phyloP scores from a whole-genome alignment of 2,329 filamentous ascomycete species.

The Hypoxylon sp. region DNA sequence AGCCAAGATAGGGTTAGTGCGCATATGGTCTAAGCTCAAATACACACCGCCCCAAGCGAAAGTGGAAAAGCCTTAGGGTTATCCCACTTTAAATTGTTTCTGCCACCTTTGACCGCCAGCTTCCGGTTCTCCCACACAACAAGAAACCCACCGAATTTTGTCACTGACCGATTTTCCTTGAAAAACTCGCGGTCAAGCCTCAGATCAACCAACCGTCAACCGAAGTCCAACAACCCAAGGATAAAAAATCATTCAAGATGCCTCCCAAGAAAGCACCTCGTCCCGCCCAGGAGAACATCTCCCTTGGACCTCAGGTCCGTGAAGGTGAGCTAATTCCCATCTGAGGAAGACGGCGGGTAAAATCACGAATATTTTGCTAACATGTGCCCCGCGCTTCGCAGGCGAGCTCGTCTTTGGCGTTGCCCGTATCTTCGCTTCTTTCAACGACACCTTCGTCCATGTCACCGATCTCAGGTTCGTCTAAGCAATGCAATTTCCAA shows the following conservation, averaged over 20 bases:
- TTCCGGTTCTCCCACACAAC: slow-evolving; percentile 35
- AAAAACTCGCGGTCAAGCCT: slow-evolving; percentile 42
- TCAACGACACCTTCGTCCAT: slow-evolving; percentile 96
- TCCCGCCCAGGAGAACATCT: slow-evolving; percentile 96
- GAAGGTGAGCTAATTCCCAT: slow-evolving; percentile 76
- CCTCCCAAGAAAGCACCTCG: slow-evolving; percentile 91
- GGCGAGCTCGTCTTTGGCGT: slow-evolving; percentile 98
- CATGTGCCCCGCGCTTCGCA: slow-evolving; percentile 56
- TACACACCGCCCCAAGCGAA: slow-evolving; percentile 41
- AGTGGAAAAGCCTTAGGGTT: slow-evolving; percentile 48
- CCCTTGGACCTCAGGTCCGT: slow-evolving; percentile 94
- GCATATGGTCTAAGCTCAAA: slow-evolving; percentile 28
- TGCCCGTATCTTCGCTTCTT: slow-evolving; percentile 97
- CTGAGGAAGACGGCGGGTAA: not conserved
- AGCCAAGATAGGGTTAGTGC: slow-evolving; percentile 21
- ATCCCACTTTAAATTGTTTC: slow-evolving; percentile 44
- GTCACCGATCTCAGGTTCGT: slow-evolving; percentile 97
- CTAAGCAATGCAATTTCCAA: slow-evolving; percentile 46
- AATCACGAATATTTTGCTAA: slow-evolving; percentile 44
- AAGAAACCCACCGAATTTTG: slow-evolving; percentile 31
- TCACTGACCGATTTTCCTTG: slow-evolving; percentile 36
- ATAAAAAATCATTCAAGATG: slow-evolving; percentile 76
- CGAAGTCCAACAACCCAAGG: slow-evolving; percentile 48
- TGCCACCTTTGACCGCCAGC: slow-evolving; percentile 48
- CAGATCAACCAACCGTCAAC: slow-evolving; percentile 50